These are phyloP conservation scores for Claviceps purpurea DNA, from an alignment of 2,329 filamentous ascomycete genomes.

Conservation along the genomic window DNA sequence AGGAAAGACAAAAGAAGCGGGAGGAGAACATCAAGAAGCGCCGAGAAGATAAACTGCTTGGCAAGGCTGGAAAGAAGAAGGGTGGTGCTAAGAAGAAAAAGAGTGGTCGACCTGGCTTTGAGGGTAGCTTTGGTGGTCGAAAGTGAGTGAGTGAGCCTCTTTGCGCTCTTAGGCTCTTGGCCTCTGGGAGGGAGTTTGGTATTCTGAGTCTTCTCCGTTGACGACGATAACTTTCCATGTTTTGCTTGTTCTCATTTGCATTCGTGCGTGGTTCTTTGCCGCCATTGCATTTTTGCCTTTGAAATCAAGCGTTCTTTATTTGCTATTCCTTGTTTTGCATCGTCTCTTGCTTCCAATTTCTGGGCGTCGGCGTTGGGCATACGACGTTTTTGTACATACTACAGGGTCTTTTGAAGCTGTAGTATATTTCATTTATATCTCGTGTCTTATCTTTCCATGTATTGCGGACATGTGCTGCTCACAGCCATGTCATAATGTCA, in stretches of 20 bases:
- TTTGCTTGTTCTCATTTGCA: background rate
- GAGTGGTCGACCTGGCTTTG: constrained; percentile 51
- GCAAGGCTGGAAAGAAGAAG: constrained; percentile 48
- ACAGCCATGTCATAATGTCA: too few relatives aligned
- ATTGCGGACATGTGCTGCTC: background rate
- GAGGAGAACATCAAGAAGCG: constrained; percentile 66
- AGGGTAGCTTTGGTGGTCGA: constrained; percentile 49
- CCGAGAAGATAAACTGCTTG: constrained; percentile 55
- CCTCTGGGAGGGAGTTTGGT: background rate
- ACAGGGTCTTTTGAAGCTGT: background rate
- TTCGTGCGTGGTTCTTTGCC: too few relatives aligned
- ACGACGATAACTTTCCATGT: background rate
- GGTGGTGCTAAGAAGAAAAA: constrained; percentile 30
- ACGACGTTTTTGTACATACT: background rate
- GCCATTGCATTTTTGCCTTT: background rate
- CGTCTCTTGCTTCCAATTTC: background rate
- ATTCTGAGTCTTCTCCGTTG: background rate
- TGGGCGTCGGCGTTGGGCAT: constrained; percentile 5
- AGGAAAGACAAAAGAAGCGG: constrained; percentile 69
- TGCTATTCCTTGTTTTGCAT: background rate
- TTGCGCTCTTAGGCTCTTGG: too few relatives aligned
- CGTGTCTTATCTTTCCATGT: background rate
- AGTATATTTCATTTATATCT: too few relatives aligned
- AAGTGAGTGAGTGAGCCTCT: constrained; percentile 23
- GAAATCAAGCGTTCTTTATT: background rate